Evolutionary conservation across 116 monocot genomes (phyloP).

Genomic region (Posidonia oceanica): DNA sequence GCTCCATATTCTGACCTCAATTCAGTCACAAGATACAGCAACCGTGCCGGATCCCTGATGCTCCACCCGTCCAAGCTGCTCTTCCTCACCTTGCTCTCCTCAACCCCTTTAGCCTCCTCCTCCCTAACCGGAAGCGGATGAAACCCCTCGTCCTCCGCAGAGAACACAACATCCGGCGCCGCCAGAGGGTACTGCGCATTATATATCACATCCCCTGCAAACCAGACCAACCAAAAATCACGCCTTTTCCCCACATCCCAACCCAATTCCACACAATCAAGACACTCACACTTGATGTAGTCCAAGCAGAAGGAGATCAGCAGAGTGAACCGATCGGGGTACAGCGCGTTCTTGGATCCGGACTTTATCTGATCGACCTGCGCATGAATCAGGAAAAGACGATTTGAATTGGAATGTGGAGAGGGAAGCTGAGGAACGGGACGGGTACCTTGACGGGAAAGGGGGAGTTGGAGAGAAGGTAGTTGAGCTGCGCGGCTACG

Average conservation of each 20-base stretch:
- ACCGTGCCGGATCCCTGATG: conserved; percentile 34
- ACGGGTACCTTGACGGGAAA: conserved; percentile 5
- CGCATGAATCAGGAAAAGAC: no score
- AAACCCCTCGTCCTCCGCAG: conserved; percentile 58
- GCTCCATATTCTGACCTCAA: conserved; percentile 30
- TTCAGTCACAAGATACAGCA: conserved; percentile 44
- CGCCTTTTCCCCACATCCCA: not conserved
- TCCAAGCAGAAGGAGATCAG: conserved; percentile 88
- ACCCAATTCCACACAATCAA: no score
- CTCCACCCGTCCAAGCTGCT: conserved; percentile 55
- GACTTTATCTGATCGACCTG: conserved; percentile 63
- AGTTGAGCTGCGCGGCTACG: conserved; percentile 63
- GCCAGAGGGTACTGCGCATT: conserved; percentile 44
- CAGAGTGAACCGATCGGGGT: conserved; percentile 68
- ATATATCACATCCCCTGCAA: conserved; percentile 73
- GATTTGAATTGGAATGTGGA: no score
- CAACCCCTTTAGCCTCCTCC: conserved; percentile 8
- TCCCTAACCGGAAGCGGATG: conserved; percentile 29
- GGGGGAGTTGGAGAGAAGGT: conserved; percentile 33
- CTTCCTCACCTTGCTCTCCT: conserved; percentile 16
- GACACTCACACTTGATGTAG: conserved; percentile 55
- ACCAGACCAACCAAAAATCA: not conserved
- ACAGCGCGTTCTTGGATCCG: conserved; percentile 35
- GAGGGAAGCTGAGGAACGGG: no score
- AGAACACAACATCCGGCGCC: conserved; percentile 70